Evolutionary conservation across 2,329 filamentous ascomycete genomes (phyloP).

Genomic region (Aureobasidium subglaciale): DNA sequence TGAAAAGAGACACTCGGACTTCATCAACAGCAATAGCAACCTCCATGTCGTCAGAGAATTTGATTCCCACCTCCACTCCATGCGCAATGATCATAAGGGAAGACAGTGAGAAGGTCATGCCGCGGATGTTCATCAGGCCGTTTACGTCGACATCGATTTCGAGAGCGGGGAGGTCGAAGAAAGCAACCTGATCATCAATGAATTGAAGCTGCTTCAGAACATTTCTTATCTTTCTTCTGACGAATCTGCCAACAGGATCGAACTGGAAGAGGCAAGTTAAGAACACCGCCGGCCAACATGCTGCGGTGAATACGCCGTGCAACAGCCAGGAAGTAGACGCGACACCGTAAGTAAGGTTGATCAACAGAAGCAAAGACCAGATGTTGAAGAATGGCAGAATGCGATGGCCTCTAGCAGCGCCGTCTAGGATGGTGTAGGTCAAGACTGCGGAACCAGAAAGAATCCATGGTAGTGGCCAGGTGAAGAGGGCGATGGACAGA

Average conservation of each 20-base stretch:
- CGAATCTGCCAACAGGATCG: slow-evolving; percentile 31
- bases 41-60: slow-evolving; percentile 47
- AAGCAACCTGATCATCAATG: slow-evolving; percentile 44
- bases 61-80: slow-evolving; percentile 48
- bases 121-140: slow-evolving; percentile 47
- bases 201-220: slow-evolving; percentile 41
- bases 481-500: slow-evolving; percentile 19
- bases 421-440: slow-evolving; percentile 30
- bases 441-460: slow-evolving; percentile 37
- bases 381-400: slow-evolving; percentile 39
- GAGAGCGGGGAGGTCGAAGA: slow-evolving; percentile 44
- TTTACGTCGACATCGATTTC: slow-evolving; percentile 50
- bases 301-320: slow-evolving; percentile 35
- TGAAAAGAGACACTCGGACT: slow-evolving; percentile 42
- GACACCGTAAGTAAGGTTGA: slow-evolving; percentile 43
- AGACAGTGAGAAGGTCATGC: slow-evolving; percentile 45
- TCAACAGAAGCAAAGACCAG: slow-evolving; percentile 40
- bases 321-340: slow-evolving; percentile 48
- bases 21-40: slow-evolving; percentile 45
- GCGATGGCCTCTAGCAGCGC: slow-evolving; percentile 29
- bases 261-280: slow-evolving; percentile 44
- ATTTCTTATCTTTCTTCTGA: slow-evolving; percentile 30
- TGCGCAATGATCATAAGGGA: slow-evolving; percentile 45
- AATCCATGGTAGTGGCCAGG: slow-evolving; percentile 32
- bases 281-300: slow-evolving; percentile 37